Base-by-base conservation (phyloP, 129 eudicot genomes). In the Flaveria sonorensis region DNA sequence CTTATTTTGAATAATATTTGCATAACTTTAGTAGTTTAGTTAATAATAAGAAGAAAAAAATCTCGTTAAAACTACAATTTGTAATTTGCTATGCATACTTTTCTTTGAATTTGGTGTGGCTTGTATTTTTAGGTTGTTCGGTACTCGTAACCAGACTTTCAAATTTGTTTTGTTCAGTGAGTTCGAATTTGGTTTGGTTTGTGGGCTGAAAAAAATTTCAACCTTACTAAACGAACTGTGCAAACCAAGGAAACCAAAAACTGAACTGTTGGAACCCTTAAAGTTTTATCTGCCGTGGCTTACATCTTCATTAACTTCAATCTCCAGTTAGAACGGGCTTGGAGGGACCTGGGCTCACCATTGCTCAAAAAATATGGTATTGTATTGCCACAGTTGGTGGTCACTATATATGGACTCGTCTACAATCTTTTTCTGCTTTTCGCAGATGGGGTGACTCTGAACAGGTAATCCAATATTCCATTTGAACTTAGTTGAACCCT, bases 381-480 rank as follows among this genome's bases (percentile, higher is more conserved):
- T 94, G 97, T 80, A 67, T 91, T 77, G 97, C 97, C 32, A 89
- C 92, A 42, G 98, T 94, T 69, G 97, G 98, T 77, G 96, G 98
- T 66, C 96, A 91, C 46, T 91, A 94, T 81, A 77, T 94, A 45
- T 94, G 97, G 97, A 83, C 93, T 42, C 97, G 96, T 30, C 79
- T 94, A 32, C 97, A 94, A 63, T 91, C 98, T 2, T 89, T 94
- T 88, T 94, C 97, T 75, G 97, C 97, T 81, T 91, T 94, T 52
- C 92, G 93, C 52, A 81, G 92, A 79, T 94, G 97, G 97, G 97
- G 97, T 75, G 97, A 89, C 88, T 86, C 92, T 42, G 98, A 94
- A 59, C 97, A 89, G 93, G 97, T 94, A 36, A 79, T 40, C 26
- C 53, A 11, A 28, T 48, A 26, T 42, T 84, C 61, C 48, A 51